A percentile compares a stretch with the other conserved stretches of the same genome.
phyloP scores from a whole-genome alignment of 805 yeast genomes.

The Candida xyloterini region DNA sequence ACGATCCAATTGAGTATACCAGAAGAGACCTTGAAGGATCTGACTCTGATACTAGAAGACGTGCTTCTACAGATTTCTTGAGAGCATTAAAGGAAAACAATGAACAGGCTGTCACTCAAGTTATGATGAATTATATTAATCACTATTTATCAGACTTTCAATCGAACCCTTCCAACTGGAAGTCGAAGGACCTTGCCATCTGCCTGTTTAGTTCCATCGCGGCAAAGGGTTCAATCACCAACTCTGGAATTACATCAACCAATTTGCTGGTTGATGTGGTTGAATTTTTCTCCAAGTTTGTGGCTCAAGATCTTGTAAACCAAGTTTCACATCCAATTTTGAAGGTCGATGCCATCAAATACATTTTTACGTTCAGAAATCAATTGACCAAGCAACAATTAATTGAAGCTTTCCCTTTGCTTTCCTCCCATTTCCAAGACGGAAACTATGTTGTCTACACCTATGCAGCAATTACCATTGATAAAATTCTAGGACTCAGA shows the following conservation, averaged over 20 bases:
- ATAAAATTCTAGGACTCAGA: slow-evolving; percentile 78
- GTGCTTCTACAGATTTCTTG: slow-evolving; percentile 89
- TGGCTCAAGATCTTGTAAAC: slow-evolving; percentile 77
- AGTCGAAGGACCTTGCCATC: slow-evolving; percentile 79
- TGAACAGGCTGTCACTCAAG: slow-evolving; percentile 68
- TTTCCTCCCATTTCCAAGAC: slow-evolving; percentile 66
- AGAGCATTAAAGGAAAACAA: slow-evolving; percentile 80
- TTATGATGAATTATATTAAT: slow-evolving; percentile 70
- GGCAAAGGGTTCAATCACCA: slow-evolving; percentile 84
- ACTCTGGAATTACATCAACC: slow-evolving; percentile 82
- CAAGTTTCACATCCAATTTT: slow-evolving; percentile 66
- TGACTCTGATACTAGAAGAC: slow-evolving; percentile 87
- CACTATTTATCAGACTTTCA: slow-evolving; percentile 56
- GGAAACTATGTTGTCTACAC: slow-evolving; percentile 82
- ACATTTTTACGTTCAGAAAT: slow-evolving; percentile 84
- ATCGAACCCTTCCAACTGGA: slow-evolving; percentile 61
- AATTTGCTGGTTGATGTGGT: slow-evolving; percentile 84
- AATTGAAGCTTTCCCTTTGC: slow-evolving; percentile 71
- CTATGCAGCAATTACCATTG: slow-evolving; percentile 90
- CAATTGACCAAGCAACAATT: slow-evolving; percentile 87
- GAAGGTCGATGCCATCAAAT: slow-evolving; percentile 90
- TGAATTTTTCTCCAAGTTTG: slow-evolving; percentile 72
- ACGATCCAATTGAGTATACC: slow-evolving; percentile 91
- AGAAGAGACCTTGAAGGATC: slow-evolving; percentile 94
- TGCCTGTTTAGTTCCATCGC: slow-evolving; percentile 87